These are phyloP conservation scores for Phialocephala subalpina DNA, from an alignment of 2,329 filamentous ascomycete genomes.

Conservation along the genomic window DNA sequence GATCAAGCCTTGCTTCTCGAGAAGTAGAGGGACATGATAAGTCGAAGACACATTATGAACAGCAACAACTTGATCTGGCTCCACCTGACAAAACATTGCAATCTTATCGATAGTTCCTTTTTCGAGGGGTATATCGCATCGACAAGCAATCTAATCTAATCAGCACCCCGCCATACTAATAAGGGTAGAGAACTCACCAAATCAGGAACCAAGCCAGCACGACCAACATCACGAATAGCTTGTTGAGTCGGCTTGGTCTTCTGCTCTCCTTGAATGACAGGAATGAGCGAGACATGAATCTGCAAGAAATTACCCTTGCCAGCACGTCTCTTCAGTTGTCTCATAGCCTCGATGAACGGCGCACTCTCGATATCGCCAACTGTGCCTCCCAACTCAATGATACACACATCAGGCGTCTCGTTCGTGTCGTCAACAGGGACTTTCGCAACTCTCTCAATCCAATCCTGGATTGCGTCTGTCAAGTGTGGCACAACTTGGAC, in stretches of 20 bases:
- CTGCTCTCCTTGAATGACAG: conserved; percentile 73
- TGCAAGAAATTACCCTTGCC: conserved; percentile 85
- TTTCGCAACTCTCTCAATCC: conserved; percentile 86
- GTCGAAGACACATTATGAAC: conserved; percentile 90
- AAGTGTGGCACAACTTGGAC: conserved; percentile 94
- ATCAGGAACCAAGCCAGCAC: conserved; percentile 56
- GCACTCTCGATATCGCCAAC: conserved; percentile 86
- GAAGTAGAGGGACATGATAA: conserved; percentile 94
- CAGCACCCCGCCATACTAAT: conserved; percentile 15
- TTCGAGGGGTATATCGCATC: conserved; percentile 81
- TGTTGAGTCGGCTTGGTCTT: conserved; percentile 98
- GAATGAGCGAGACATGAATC: conserved; percentile 90
- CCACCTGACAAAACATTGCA: conserved; percentile 87
- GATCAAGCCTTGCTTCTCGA: conserved; percentile 82
- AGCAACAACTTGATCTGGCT: conserved; percentile 84
- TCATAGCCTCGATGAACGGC: conserved; percentile 88
- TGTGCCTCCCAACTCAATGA: conserved; percentile 77
- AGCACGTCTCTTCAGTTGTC: conserved; percentile 76
- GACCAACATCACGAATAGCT: conserved; percentile 84
- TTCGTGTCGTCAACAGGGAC: conserved; percentile 87
- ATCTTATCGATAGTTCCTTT: conserved; percentile 84
- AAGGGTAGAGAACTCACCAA: conserved; percentile 28
- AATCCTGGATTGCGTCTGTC: conserved; percentile 90
- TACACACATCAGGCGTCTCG: conserved; percentile 88
- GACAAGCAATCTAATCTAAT: conserved; percentile 80